A percentile compares a stretch with the other conserved stretches of the same genome.
Conservation (phyloP, 2,329 filamentous ascomycete genomes). For the Nothophaeocryptopus gaeumannii region DNA sequence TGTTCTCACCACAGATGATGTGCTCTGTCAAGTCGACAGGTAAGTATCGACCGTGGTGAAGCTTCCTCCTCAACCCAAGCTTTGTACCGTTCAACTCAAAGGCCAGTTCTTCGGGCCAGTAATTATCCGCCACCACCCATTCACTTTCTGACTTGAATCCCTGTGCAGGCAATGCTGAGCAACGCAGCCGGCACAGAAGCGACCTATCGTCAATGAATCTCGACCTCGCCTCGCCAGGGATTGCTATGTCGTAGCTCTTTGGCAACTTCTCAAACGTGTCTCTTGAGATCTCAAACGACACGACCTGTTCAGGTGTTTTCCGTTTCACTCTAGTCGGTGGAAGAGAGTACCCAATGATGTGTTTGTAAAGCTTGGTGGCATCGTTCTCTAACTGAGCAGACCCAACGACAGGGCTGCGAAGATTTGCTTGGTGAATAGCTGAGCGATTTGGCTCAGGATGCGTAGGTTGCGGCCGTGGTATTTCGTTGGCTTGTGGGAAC, state of each 20-base stretch:
- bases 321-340: conserved; percentile 42
- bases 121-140: conserved; percentile 64
- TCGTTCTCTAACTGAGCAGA: conserved; percentile 3
- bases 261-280: conserved; percentile 40
- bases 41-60: conserved; percentile 71
- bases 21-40: conserved; percentile 69
- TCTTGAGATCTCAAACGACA: conserved; percentile 49
- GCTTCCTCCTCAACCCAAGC: conserved; percentile 61
- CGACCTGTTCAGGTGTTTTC: conserved; percentile 39
- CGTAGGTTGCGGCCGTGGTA: conserved; percentile 37
- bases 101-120: conserved; percentile 70
- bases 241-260: conserved; percentile 14
- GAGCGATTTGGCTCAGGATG: conserved; percentile 46
- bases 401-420: conserved; percentile 52
- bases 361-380: conserved; percentile 52
- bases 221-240: conserved; percentile 29
- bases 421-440: conserved; percentile 58
- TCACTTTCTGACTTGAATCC: conserved; percentile 42
- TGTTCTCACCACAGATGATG: conserved; percentile 60
- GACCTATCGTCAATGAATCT: conserved; percentile 51
- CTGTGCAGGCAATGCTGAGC: conserved; percentile 48
- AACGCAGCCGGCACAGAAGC: conserved; percentile 66
- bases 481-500: conserved; percentile 19
- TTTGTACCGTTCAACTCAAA: conserved; percentile 62
- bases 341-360: conserved; percentile 52